Conservation (phyloP, 306 rosid genomes). For the Begonia peltatifolia region DNA sequence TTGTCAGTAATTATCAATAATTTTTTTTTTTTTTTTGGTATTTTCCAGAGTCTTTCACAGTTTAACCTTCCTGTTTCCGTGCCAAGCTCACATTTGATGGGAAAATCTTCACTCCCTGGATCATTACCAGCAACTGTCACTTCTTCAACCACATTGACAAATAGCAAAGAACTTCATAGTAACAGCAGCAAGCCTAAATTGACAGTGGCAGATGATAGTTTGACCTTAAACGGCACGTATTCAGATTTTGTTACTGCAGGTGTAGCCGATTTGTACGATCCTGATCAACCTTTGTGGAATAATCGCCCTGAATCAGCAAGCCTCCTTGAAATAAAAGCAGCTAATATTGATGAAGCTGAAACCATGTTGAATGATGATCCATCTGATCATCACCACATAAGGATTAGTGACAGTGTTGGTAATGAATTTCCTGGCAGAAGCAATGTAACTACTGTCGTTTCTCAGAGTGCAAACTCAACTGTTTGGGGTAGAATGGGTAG, state of each 20-base stretch:
- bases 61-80: constrained; percentile 93
- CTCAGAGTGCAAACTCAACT: constrained; percentile 46
- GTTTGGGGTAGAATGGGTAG: constrained; percentile 84
- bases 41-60: constrained; percentile 80
- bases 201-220: constrained; percentile 44
- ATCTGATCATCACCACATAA: constrained; percentile 19
- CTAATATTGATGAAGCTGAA: constrained; percentile 58
- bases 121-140: constrained; percentile 51
- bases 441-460: constrained; percentile 20
- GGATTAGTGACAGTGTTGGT: constrained; percentile 22
- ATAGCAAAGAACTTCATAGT: constrained; percentile 48
- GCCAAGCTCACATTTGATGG: constrained; percentile 66
- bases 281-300: constrained; percentile 99
- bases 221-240: constrained; percentile 54
- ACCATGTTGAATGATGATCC: constrained; percentile 33
- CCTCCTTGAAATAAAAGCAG: constrained; percentile 35
- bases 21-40: constrained; percentile 8
- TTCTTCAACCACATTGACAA: constrained; percentile 43
- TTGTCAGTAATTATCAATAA: constrained; percentile 11
- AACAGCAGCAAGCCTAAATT: constrained; percentile 44
- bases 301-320: constrained; percentile 57
- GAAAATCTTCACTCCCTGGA: constrained; percentile 44
- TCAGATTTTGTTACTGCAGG: constrained; percentile 43
- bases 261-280: constrained; percentile 91
- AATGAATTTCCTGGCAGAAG: constrained; percentile 27